Conservation (phyloP, 495 filamentous ascomycete species). For the Lichenothelia convexa region DNA sequence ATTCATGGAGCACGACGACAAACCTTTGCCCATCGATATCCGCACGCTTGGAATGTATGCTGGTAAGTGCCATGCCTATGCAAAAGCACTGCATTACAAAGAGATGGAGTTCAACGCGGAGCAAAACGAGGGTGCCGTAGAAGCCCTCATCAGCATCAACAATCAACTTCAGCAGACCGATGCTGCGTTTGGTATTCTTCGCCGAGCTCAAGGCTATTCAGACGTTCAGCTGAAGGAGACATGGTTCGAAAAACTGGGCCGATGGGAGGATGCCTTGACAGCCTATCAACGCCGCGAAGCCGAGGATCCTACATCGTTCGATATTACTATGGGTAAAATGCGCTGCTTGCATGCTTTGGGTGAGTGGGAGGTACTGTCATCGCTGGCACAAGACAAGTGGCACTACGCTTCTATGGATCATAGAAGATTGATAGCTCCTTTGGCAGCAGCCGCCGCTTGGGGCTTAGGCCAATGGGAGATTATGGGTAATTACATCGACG, state of each 20-base stretch:
- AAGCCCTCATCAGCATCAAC: slow-evolving; percentile 95
- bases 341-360: slow-evolving; percentile 91
- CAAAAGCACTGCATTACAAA: slow-evolving; percentile 96
- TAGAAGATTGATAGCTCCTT: slow-evolving; percentile 68
- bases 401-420: slow-evolving; percentile 66
- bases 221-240: slow-evolving; percentile 91
- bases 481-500: slow-evolving; percentile 89
- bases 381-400: slow-evolving; percentile 84
- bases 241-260: slow-evolving; percentile 95
- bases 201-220: slow-evolving; percentile 83
- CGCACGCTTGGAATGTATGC: slow-evolving; percentile 81
- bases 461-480: slow-evolving; percentile 89
- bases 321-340: slow-evolving; percentile 98
- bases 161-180: slow-evolving; percentile 96
- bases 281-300: slow-evolving; percentile 69
- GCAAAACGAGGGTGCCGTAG: slow-evolving; percentile 85
- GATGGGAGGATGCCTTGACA: slow-evolving; percentile 93
- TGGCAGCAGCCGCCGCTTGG: slow-evolving; percentile 96
- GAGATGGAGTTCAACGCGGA: slow-evolving; percentile 96
- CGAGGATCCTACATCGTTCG: slow-evolving; percentile 51
- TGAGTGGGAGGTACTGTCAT: slow-evolving; percentile 85
- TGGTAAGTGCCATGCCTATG: slow-evolving; percentile 88
- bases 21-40: slow-evolving; percentile 93
- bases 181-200: slow-evolving; percentile 88
- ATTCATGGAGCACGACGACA: slow-evolving; percentile 99